Percentiles rank a stretch among this genome's conserved stretches.
phyloP scores from a whole-genome alignment of 139 green algal genomes.

The Yamagishiella unicocca region DNA sequence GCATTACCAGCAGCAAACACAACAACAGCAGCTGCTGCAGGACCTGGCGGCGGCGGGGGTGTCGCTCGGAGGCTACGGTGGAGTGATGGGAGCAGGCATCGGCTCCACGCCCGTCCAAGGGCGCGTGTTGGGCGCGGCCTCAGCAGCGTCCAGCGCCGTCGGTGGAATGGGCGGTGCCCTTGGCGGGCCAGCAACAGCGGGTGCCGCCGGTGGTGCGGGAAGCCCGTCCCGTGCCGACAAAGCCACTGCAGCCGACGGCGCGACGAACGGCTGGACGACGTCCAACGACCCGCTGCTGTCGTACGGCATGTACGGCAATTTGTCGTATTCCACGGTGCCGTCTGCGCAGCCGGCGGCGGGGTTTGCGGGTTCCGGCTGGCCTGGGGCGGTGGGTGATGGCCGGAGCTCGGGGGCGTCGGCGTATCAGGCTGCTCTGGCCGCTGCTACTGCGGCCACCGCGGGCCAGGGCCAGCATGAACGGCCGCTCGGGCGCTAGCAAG shows the following conservation, averaged over 20 bases:
- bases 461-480: too few species aligned
- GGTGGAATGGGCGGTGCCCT: too few species aligned
- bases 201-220: too few species aligned
- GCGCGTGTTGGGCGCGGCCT: too few species aligned
- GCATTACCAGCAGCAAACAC: background rate
- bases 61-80: background rate
- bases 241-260: background rate
- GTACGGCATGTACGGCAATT: conserved; percentile 5
- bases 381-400: background rate
- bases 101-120: too few species aligned
- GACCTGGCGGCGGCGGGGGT: background rate
- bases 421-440: background rate
- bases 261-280: background rate
- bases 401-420: background rate
- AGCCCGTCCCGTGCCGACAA: too few species aligned
- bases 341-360: background rate
- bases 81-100: background rate
- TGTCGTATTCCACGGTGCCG: background rate
- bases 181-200: too few species aligned
- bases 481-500: too few species aligned
- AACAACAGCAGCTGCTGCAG: background rate
- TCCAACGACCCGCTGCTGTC: background rate
- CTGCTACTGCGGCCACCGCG: too few species aligned
- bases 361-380: background rate
- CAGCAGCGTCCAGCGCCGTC: too few species aligned